Conservation (phyloP, 2,329 filamentous ascomycete genomes). For the Colletotrichum karsti region DNA sequence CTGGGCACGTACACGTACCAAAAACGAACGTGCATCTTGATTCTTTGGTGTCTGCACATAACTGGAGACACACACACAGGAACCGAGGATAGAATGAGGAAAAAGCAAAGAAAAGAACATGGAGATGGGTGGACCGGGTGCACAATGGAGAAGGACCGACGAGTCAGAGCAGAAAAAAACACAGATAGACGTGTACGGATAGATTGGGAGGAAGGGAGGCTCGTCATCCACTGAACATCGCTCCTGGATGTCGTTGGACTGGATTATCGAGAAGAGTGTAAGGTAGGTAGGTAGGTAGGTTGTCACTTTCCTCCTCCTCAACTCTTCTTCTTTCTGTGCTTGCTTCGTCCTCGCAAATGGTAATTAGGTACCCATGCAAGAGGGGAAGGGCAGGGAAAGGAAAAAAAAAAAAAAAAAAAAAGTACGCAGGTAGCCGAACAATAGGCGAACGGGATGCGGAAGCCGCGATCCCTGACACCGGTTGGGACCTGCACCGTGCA, state of each 20-base stretch:
- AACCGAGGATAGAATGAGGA: background rate
- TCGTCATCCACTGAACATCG: background rate
- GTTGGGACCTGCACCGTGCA: background rate
- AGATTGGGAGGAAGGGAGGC: background rate
- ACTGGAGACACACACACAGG: slow-evolving; percentile 10
- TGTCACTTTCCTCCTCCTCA: no score
- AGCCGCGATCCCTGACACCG: slow-evolving; percentile 14
- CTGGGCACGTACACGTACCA: background rate
- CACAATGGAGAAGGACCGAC: background rate
- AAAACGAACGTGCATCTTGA: background rate
- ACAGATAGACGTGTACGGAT: background rate
- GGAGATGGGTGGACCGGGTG: background rate
- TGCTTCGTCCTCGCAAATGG: no score
- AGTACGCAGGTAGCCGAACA: slow-evolving; percentile 11
- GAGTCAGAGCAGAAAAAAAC: background rate
- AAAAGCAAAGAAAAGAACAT: slow-evolving; percentile 7
- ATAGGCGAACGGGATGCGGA: slow-evolving; percentile 19
- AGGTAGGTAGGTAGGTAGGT: no score
- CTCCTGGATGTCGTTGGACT: no score
- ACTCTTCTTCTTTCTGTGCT: no score
- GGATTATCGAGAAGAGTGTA: no score
- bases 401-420: no score
- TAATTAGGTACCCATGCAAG: slow-evolving; percentile 4
- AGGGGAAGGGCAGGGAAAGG: no score
- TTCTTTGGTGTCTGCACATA: slow-evolving; percentile 3